phyloP scores from a whole-genome alignment of 2,329 filamentous ascomycete genomes.

The Domatiomyces catenatus region DNA sequence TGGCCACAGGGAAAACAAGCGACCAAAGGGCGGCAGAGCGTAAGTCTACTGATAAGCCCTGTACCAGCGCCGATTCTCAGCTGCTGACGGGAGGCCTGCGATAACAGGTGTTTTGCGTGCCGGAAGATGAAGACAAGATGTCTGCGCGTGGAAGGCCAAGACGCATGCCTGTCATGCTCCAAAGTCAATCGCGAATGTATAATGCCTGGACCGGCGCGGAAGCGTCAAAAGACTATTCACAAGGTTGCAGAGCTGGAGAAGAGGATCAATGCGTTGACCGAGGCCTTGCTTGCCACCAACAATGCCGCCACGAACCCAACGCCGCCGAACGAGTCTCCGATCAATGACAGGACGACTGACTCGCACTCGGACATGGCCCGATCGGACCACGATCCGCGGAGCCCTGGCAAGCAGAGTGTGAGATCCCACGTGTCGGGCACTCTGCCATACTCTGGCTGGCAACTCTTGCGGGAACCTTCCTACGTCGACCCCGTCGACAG shows the following conservation, averaged over 20 bases:
- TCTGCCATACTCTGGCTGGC: not conserved
- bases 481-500: conserved; percentile 34
- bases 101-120: conserved; percentile 10
- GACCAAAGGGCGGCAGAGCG: not conserved
- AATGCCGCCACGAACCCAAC: conserved; percentile 7
- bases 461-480: conserved; percentile 4
- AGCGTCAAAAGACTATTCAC: conserved; percentile 76
- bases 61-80: not conserved
- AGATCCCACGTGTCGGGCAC: not conserved
- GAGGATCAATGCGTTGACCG: conserved; percentile 78
- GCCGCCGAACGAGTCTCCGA: conserved; percentile 1
- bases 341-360: not conserved
- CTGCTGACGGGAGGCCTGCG: not conserved
- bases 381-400: not conserved
- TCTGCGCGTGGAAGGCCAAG: conserved; percentile 15
- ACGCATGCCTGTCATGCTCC: conserved; percentile 54
- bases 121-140: conserved; percentile 18
- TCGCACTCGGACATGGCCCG: not conserved
- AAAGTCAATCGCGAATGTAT: conserved; percentile 67
- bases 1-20: not conserved
- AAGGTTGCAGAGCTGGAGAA: conserved; percentile 78
- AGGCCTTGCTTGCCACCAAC: conserved; percentile 49
- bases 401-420: not conserved
- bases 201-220: conserved; percentile 57
- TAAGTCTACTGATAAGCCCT: not conserved